A percentile compares a stretch with the other conserved stretches of the same genome.
phyloP scores from a whole-genome alignment of 805 yeast species.

The Lipomyces chichibuensis region DNA sequence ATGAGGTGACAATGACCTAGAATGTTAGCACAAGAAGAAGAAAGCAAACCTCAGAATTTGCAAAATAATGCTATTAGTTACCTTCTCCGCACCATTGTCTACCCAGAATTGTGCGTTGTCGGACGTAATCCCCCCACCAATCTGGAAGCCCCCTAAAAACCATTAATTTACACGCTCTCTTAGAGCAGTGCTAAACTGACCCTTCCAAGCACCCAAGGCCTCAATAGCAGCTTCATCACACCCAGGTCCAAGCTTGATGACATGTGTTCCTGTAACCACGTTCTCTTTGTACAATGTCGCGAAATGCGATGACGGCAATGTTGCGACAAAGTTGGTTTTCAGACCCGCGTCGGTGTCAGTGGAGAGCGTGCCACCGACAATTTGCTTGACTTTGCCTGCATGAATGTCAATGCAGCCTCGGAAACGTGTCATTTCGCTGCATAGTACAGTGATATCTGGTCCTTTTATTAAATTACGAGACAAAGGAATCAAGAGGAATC shows the following conservation, averaged over 20 bases:
- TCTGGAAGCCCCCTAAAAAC: constrained; percentile 56
- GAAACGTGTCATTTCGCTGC: constrained; percentile 48
- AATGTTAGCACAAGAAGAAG: neutral
- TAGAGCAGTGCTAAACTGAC: constrained; percentile 10
- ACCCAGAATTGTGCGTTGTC: constrained; percentile 80
- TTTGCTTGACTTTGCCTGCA: constrained; percentile 92
- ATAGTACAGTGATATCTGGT: neutral
- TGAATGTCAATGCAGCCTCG: constrained; percentile 96
- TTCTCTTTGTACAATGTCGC: constrained; percentile 67
- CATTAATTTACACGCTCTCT: neutral
- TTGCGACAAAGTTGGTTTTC: constrained; percentile 77
- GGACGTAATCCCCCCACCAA: constrained; percentile 90
- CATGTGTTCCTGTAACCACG: constrained; percentile 78
- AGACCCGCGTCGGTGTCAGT: constrained; percentile 49
- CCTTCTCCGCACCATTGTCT: constrained; percentile 72
- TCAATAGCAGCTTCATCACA: constrained; percentile 82
- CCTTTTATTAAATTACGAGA: neutral
- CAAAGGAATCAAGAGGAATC: no score
- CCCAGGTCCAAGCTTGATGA: constrained; percentile 82
- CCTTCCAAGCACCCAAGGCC: constrained; percentile 77
- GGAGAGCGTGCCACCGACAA: constrained; percentile 87
- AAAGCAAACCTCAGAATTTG: neutral
- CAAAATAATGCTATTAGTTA: neutral
- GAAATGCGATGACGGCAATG: constrained; percentile 72
- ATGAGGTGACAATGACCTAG: constrained; percentile 84